A percentile compares a stretch with the other conserved stretches of the same genome.
Evolutionary conservation across 2,329 filamentous ascomycete genomes (phyloP).

Genomic region (Clonostachys rhizophaga): DNA sequence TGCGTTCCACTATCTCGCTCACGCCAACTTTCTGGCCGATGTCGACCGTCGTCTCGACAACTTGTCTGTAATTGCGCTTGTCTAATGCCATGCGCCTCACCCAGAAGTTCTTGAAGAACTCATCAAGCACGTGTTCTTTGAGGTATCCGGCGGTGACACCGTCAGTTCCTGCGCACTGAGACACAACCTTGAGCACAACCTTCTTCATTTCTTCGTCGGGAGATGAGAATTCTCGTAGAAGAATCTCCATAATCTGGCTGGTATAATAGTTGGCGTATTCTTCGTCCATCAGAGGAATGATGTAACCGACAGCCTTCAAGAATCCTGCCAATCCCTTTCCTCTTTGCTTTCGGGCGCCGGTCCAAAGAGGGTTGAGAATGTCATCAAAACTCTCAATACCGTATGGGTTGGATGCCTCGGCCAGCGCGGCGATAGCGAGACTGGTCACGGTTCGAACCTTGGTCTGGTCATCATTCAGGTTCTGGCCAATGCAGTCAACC

Average conservation of each 20-base stretch:
- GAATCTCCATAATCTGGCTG: slow-evolving; percentile 96
- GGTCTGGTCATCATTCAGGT: slow-evolving; percentile 94
- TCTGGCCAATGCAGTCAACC: slow-evolving; percentile 93
- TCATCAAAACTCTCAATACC: slow-evolving; percentile 99
- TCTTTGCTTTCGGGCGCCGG: slow-evolving; percentile 89
- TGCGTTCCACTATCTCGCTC: slow-evolving; percentile 87
- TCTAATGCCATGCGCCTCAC: slow-evolving; percentile 94
- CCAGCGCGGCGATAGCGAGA: slow-evolving; percentile 88
- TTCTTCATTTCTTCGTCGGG: slow-evolving; percentile 99
- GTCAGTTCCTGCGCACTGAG: slow-evolving; percentile 89
- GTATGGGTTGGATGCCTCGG: slow-evolving; percentile 94
- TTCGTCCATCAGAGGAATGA: slow-evolving; percentile 98
- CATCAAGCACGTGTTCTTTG: slow-evolving; percentile 89
- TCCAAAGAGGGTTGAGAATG: slow-evolving; percentile 96
- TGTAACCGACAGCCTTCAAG: slow-evolving; percentile 94
- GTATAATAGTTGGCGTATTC: slow-evolving; percentile 99
- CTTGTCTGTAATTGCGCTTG: slow-evolving; percentile 95
- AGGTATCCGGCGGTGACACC: slow-evolving; percentile 93
- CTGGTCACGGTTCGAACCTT: slow-evolving; percentile 97
- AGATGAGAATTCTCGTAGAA: slow-evolving; percentile 91
- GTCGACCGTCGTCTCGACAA: slow-evolving; percentile 96
- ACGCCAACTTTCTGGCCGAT: slow-evolving; percentile 97
- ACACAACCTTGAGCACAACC: slow-evolving; percentile 95
- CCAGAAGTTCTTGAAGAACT: slow-evolving; percentile 99
- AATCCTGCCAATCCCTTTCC: slow-evolving; percentile 95